Conservation (phyloP, 129 eudicot genomes). For the Pulicaria dysenterica region DNA sequence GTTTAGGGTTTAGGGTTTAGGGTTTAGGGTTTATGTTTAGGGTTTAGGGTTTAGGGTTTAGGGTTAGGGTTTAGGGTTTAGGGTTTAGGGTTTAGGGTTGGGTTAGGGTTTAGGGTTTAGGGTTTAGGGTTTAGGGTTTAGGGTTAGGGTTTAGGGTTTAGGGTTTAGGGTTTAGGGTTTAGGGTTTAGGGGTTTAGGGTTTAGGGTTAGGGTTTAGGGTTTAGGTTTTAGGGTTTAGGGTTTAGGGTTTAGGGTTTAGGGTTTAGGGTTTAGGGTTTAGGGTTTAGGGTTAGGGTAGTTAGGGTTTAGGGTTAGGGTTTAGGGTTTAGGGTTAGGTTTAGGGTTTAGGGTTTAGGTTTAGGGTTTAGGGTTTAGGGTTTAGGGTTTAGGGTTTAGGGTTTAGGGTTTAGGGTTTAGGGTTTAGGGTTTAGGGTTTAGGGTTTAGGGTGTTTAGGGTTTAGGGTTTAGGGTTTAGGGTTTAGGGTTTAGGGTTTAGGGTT, state of each 20-base stretch:
- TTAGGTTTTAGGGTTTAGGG: conserved; percentile 31
- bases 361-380: conserved; percentile 10
- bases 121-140: conserved; percentile 26
- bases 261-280: conserved; percentile 25
- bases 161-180: conserved; percentile 29
- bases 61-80: neutral
- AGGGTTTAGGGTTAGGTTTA: conserved; percentile 30
- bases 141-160: conserved; percentile 25
- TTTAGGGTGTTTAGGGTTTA: neutral
- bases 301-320: conserved; percentile 23
- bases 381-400: neutral
- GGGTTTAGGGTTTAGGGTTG: conserved; percentile 29
- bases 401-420: neutral
- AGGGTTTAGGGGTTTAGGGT: conserved; percentile 30
- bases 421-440: neutral
- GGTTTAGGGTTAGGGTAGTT: neutral
- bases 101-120: conserved; percentile 26
- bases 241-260: conserved; percentile 27
- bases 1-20: neutral
- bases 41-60: neutral
- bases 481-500: conserved; percentile 5
- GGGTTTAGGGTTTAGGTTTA: conserved; percentile 26
- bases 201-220: conserved; percentile 31
- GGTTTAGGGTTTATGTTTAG: neutral
- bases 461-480: conserved; percentile 6